These are phyloP conservation scores for Rhynchosporium graminicola DNA, from an alignment of 2,329 filamentous ascomycete genomes.

Conservation along the genomic window DNA sequence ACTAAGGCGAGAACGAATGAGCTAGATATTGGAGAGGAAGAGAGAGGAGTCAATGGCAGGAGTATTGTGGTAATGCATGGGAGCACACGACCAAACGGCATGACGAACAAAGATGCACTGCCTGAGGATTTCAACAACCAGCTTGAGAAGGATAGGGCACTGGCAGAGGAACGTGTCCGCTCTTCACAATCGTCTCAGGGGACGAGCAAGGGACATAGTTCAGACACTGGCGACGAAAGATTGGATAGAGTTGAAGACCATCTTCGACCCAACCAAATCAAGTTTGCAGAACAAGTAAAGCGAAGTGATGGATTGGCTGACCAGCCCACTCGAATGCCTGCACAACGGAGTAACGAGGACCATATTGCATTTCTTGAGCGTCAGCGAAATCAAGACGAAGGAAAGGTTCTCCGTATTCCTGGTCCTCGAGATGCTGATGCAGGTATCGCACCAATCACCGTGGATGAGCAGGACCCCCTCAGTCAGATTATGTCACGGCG, in stretches of 20 bases:
- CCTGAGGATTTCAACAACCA: constrained; percentile 22
- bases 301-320: constrained; percentile 57
- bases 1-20: constrained; percentile 53
- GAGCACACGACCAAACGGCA: constrained; percentile 51
- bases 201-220: constrained; percentile 23
- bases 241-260: constrained; percentile 13
- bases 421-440: constrained; percentile 88
- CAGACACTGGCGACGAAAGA: constrained; percentile 22
- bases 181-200: constrained; percentile 23
- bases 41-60: constrained; percentile 63
- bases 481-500: constrained; percentile 26
- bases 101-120: constrained; percentile 63
- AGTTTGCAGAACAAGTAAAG: constrained; percentile 68
- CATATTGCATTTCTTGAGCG: constrained; percentile 87
- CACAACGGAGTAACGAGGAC: constrained; percentile 63
- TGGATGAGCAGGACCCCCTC: constrained; percentile 44
- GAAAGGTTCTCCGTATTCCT: constrained; percentile 80
- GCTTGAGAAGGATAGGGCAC: constrained; percentile 23
- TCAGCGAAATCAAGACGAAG: constrained; percentile 73
- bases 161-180: constrained; percentile 26
- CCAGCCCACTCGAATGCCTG: constrained; percentile 49
- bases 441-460: constrained; percentile 68
- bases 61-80: constrained; percentile 67
- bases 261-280: constrained; percentile 46
- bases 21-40: constrained; percentile 45